These are phyloP conservation scores for Acanthamoeba culbertsoni DNA, from an alignment of 208 protist genomes.

Conservation along the genomic window DNA sequence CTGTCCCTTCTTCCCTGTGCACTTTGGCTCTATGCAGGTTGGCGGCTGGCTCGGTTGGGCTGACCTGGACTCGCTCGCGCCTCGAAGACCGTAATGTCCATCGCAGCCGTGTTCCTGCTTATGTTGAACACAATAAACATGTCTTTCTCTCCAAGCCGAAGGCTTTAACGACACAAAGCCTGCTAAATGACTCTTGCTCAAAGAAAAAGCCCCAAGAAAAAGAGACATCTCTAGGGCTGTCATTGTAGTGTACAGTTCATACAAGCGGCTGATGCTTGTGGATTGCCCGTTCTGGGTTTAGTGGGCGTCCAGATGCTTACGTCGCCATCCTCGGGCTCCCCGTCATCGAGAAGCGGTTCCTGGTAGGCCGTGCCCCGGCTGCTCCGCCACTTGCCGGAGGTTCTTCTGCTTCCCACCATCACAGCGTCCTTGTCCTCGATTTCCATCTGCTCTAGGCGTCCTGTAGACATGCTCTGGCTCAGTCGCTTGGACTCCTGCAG, in stretches of 20 bases:
- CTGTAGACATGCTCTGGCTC: background rate
- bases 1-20: too few species aligned
- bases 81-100: too few species aligned
- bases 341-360: background rate
- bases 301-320: conserved; percentile 15
- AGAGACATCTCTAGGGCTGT: too few species aligned
- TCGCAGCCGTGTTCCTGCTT: too few species aligned
- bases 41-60: too few species aligned
- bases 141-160: too few species aligned
- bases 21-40: too few species aligned
- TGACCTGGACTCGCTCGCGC: too few species aligned
- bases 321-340: background rate
- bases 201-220: too few species aligned
- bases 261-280: background rate
- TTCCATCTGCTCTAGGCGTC: background rate
- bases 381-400: background rate
- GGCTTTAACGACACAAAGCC: too few species aligned
- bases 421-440: background rate
- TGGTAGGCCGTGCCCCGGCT: background rate
- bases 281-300: background rate
- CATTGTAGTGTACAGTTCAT: conserved; percentile 31
- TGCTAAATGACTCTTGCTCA: too few species aligned
- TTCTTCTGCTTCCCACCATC: background rate
- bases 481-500: background rate
- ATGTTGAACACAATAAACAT: too few species aligned